Evolutionary conservation across 73 alveolate genomes (phyloP).

Genomic region (Breviolum minutum): DNA sequence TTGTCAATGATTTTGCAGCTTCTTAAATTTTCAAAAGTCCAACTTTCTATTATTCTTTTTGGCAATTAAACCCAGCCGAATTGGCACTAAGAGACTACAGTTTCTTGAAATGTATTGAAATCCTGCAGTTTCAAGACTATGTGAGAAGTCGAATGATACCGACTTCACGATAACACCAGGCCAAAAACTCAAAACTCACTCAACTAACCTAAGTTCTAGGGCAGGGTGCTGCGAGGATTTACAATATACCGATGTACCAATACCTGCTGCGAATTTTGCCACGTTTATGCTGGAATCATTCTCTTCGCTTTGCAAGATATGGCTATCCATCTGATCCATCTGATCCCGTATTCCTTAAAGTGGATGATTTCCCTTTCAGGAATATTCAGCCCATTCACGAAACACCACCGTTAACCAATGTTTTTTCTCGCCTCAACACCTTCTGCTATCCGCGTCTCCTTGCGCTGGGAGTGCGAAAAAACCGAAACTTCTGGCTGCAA

Average conservation of each 20-base stretch:
- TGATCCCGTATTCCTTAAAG: not conserved
- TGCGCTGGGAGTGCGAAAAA: no score
- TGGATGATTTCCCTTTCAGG: no score
- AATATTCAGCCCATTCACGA: no score
- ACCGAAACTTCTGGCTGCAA: not conserved
- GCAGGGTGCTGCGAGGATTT: no score
- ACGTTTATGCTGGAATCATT: not conserved
- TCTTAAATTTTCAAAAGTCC: slow-evolving; percentile 63
- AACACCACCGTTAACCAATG: no score
- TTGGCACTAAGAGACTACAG: no score
- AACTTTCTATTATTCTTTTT: slow-evolving; percentile 3
- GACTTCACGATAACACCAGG: no score
- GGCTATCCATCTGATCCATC: not conserved
- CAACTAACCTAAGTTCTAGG: not conserved
- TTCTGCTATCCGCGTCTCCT: no score
- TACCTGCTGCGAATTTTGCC: no score
- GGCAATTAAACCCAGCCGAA: not conserved
- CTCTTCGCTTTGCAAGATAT: not conserved
- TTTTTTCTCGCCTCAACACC: no score
- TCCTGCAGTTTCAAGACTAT: no score
- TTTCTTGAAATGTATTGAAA: no score
- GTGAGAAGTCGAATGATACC: not conserved
- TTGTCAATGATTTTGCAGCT: not conserved
- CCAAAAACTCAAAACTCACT: not conserved
- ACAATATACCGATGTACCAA: not conserved